Evolutionary conservation across 164 flowering plant species (phyloP), one percentile per base, ranked within the genome.

Genomic region (Vitis rotundifolia): DNA sequence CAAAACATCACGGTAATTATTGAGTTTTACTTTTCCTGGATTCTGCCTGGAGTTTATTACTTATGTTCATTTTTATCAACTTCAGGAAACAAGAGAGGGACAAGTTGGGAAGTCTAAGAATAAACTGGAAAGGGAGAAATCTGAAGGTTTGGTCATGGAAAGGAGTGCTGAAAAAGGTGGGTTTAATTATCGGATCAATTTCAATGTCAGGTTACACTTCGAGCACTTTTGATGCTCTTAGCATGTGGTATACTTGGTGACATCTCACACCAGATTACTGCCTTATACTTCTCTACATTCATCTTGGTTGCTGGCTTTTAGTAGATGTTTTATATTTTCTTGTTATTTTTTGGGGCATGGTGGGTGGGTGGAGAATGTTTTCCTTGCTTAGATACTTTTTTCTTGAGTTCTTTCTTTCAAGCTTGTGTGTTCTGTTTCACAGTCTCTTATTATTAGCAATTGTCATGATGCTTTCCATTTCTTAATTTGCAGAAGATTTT

Each of bases 401-500:
- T 0, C 44, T 37, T 3, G 6, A 37, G 44, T 37, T 37, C 5
- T 37, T 37, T 37, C 44, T 37, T 6, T 37, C 44, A 37, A 37
- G 3, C 44, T 37, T 37, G 7, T 2, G 44, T 37, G 7, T 37
- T 37, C 44, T 37, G 5, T 37, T 37, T 37, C 3, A 0, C 44
- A 3, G 44, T 5, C 7, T 6, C 44, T 37, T 37, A 37, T 37
- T 37, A 37, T 37, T 3, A 3, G 44, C 7, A 5, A 13, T 63
- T 52, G 68, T 50, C 8, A 59, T 29, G 9, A 50, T 58, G 49
- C 60, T 65, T n/a, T 69, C 67, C 13, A 56, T 52, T 13, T 74
- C n/a, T 75, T 65, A 28, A 55, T 66, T 61, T 83, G 77, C 88
- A 91, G 98, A 76, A 75, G 81, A 62, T 63, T 74, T 73, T 58